Conservation (phyloP, 805 yeast species). For the Suhomyces pyralidae region DNA sequence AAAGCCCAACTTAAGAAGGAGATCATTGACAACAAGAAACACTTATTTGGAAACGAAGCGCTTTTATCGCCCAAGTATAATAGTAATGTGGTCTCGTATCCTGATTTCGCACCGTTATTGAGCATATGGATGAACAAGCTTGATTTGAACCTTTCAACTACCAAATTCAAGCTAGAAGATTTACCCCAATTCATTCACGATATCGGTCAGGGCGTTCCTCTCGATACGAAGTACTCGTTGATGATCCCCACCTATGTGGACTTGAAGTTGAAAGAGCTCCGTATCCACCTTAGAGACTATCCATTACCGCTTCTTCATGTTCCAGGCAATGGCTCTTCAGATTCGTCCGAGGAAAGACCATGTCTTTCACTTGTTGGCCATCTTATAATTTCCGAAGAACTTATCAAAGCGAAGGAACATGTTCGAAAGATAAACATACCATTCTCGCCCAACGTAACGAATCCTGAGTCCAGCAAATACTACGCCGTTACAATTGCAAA, state of each 20-base stretch:
- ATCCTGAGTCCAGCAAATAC: constrained; percentile 20
- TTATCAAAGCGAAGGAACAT: constrained; percentile 48
- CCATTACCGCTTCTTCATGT: constrained; percentile 80
- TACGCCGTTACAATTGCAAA: constrained; percentile 67
- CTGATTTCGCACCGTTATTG: constrained; percentile 34
- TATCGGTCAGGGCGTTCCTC: constrained; percentile 82
- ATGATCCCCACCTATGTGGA: constrained; percentile 63
- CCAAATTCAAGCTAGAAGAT: constrained; percentile 29
- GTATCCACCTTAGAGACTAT: constrained; percentile 77
- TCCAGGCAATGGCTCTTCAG: constrained; percentile 42
- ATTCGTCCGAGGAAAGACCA: constrained; percentile 14
- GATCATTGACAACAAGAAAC: constrained; percentile 32
- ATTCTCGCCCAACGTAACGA: constrained; percentile 39
- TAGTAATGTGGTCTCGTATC: constrained; percentile 27
- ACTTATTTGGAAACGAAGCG: constrained; percentile 35
- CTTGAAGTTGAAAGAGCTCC: constrained; percentile 54
- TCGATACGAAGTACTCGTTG: constrained; percentile 63
- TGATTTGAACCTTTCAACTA: constrained; percentile 20
- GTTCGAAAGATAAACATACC: constrained; percentile 63
- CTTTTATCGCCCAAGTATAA: constrained; percentile 15
- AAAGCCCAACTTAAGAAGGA: constrained; percentile 34
- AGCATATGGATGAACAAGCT: constrained; percentile 28
- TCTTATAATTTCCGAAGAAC: constrained; percentile 65
- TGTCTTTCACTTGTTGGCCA: constrained; percentile 52
- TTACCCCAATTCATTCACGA: constrained; percentile 62